phyloP scores from a whole-genome alignment of 1,284 basidiomycete species.

The Papiliotrema fonsecae region DNA sequence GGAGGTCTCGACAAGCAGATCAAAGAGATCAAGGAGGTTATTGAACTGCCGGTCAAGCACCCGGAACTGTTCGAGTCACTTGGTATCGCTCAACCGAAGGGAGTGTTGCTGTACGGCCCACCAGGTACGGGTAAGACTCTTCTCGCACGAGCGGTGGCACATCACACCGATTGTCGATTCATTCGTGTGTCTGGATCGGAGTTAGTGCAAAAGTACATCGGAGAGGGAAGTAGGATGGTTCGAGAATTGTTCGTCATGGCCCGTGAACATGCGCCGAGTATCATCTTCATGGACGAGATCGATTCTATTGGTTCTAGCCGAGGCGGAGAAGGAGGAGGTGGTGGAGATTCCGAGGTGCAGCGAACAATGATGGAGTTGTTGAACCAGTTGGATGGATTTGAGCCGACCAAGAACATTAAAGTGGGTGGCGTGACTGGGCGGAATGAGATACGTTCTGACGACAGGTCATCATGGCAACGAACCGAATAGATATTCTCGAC shows the following conservation, averaged over 20 bases:
- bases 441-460: neutral
- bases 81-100: conserved; percentile 96
- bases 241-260: conserved; percentile 99
- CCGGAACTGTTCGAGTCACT: conserved; percentile 95
- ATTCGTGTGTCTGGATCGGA: conserved; percentile 94
- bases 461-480: conserved; percentile 93
- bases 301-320: conserved; percentile 94
- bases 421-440: conserved; percentile 31
- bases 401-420: conserved; percentile 98
- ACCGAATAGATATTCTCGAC: conserved; percentile 97
- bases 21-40: conserved; percentile 99
- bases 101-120: conserved; percentile 91
- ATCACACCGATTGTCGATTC: conserved; percentile 97
- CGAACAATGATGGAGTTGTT: conserved; percentile 95
- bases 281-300: conserved; percentile 99
- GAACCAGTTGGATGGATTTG: conserved; percentile 97
- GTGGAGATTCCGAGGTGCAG: conserved; percentile 94
- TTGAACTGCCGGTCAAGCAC: conserved; percentile 96
- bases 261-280: conserved; percentile 94
- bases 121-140: conserved; percentile 97
- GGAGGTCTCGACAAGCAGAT: conserved; percentile 97
- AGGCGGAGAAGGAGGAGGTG: conserved; percentile 81
- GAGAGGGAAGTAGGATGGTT: conserved; percentile 94
- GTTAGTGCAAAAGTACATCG: conserved; percentile 97
- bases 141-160: conserved; percentile 87